These are phyloP conservation scores for Rhododendron mucronatum DNA, from an alignment of 148 eudicot species.

Conservation along the genomic window DNA sequence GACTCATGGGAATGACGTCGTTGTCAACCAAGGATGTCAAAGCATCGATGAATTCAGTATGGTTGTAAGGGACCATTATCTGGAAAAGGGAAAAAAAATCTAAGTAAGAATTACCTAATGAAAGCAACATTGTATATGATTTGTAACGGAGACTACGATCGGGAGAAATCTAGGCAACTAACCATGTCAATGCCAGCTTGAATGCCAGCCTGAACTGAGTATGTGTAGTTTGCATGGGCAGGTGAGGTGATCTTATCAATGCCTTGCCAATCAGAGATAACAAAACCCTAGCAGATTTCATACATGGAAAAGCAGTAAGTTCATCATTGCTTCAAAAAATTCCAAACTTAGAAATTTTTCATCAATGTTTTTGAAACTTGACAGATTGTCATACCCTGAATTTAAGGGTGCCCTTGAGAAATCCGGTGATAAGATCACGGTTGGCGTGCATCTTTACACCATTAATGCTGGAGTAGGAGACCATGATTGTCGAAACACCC, in stretches of 20 bases:
- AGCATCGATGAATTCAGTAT: slow-evolving; percentile 42
- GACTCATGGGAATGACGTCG: slow-evolving; percentile 45
- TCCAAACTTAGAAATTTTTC: not conserved
- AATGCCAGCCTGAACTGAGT: slow-evolving; percentile 25
- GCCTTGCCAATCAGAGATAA: slow-evolving; percentile 38
- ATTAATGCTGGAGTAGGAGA: slow-evolving; percentile 39
- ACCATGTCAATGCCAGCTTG: slow-evolving; percentile 46
- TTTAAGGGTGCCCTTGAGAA: slow-evolving; percentile 24
- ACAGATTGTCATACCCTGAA: slow-evolving; percentile 22
- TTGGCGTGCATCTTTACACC: slow-evolving; percentile 54
- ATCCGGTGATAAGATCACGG: slow-evolving; percentile 26
- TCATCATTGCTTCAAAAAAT: not conserved
- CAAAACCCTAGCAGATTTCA: slow-evolving; percentile 28
- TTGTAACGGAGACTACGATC: not conserved
- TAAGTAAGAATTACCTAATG: not conserved
- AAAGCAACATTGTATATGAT: not conserved
- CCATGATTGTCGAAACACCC: slow-evolving; percentile 39
- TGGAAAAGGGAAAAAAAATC: not conserved
- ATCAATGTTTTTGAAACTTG: not conserved
- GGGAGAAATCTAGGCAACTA: not conserved
- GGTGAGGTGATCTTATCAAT: slow-evolving; percentile 38
- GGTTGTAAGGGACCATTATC: slow-evolving; percentile 46
- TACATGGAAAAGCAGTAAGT: not conserved
- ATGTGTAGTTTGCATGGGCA: slow-evolving; percentile 30
- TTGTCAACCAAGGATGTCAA: slow-evolving; percentile 43